Percentiles rank a stretch among this genome's conserved stretches.
Conservation (phyloP, 2,329 filamentous ascomycete genomes). For the Aspergillus sp. region DNA sequence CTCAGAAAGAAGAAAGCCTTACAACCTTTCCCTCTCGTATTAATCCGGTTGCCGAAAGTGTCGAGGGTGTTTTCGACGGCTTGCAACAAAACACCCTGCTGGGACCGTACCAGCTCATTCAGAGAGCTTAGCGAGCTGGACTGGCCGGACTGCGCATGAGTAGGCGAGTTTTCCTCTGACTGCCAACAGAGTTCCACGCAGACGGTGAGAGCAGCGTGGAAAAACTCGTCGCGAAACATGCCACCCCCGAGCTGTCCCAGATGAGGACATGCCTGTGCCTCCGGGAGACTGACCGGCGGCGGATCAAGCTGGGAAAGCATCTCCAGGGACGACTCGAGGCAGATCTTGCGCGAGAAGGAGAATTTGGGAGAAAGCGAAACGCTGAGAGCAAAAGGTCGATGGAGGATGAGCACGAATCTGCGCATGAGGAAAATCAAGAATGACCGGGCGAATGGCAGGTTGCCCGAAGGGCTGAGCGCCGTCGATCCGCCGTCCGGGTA, state of each 20-base stretch:
- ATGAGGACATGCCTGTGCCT: constrained; percentile 24
- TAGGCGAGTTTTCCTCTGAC: constrained; percentile 22
- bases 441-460: constrained; percentile 29
- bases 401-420: constrained; percentile 57
- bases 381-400: constrained; percentile 44
- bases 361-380: constrained; percentile 33
- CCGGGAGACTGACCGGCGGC: constrained; percentile 12
- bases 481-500: constrained; percentile 22
- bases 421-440: constrained; percentile 54
- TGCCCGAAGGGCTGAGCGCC: constrained; percentile 5
- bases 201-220: constrained; percentile 33
- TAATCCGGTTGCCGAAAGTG: constrained; percentile 28
- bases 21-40: constrained; percentile 25
- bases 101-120: constrained; percentile 32
- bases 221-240: constrained; percentile 37
- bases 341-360: constrained; percentile 39
- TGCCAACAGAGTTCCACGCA: constrained; percentile 35
- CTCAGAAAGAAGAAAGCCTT: constrained; percentile 32
- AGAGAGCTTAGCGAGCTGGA: constrained; percentile 16
- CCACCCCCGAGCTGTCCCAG: constrained; percentile 33
- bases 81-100: constrained; percentile 30
- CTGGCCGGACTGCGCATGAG: constrained; percentile 8
- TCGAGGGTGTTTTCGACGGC: constrained; percentile 30
- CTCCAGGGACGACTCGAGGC: constrained; percentile 35
- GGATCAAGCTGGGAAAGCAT: constrained; percentile 33